Conservation (phyloP, 1,139 yeast genomes). For the Zygosaccharomyces sapae region DNA sequence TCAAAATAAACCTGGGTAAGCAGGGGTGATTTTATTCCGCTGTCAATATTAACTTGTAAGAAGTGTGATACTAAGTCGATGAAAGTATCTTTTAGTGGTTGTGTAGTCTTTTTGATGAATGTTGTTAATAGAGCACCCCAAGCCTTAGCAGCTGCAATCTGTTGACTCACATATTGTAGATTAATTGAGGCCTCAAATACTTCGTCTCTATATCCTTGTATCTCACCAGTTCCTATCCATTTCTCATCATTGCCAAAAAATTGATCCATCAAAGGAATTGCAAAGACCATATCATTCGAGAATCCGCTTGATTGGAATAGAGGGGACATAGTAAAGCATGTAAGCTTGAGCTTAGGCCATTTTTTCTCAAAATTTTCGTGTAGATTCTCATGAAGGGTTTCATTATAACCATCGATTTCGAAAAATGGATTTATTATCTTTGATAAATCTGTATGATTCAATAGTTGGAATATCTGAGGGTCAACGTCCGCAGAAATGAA, state of each 20-base stretch:
- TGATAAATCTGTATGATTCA: slow-evolving; percentile 42
- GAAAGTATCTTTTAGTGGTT: slow-evolving; percentile 39
- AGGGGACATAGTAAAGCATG: slow-evolving; percentile 51
- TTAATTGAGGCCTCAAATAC: slow-evolving; percentile 60
- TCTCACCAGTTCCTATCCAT: slow-evolving; percentile 45
- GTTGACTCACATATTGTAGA: slow-evolving; percentile 62
- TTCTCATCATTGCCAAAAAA: slow-evolving; percentile 45
- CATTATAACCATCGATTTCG: slow-evolving; percentile 41
- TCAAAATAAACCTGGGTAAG: slow-evolving; percentile 54
- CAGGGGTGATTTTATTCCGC: slow-evolving; percentile 48
- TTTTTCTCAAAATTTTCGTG: slow-evolving; percentile 44
- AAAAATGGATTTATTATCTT: slow-evolving; percentile 38
- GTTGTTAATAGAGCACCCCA: slow-evolving; percentile 77
- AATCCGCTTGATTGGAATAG: slow-evolving; percentile 46
- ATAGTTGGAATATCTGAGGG: slow-evolving; percentile 45
- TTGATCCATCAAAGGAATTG: slow-evolving; percentile 59
- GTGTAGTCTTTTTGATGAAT: slow-evolving; percentile 41
- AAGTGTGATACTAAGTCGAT: slow-evolving; percentile 47
- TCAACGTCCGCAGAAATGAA: slow-evolving; percentile 52
- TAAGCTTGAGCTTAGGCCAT: slow-evolving; percentile 48
- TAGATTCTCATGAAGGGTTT: slow-evolving; percentile 46
- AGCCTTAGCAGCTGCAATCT: slow-evolving; percentile 64
- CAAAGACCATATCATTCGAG: slow-evolving; percentile 55
- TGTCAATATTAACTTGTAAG: slow-evolving; percentile 50
- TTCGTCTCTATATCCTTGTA: slow-evolving; percentile 44